Evolutionary conservation across 257 asterid species (phyloP).

Genomic region (Agastache rugosa): DNA sequence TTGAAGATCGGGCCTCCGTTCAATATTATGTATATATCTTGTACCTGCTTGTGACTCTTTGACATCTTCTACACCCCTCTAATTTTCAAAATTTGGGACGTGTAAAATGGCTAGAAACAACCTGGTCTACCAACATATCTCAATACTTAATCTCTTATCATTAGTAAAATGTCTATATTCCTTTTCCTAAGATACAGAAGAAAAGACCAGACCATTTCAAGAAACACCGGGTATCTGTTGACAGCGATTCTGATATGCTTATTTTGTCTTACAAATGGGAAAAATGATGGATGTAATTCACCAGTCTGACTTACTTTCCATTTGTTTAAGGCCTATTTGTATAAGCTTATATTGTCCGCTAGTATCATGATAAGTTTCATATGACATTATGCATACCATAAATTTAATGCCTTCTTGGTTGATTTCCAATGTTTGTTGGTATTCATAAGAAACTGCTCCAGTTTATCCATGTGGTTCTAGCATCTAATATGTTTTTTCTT

Average conservation of each 20-base stretch:
- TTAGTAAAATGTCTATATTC: neutral
- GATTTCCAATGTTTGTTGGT: constrained; percentile 3
- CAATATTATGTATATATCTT: neutral
- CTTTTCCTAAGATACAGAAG: neutral
- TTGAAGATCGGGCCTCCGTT: neutral
- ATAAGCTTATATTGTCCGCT: neutral
- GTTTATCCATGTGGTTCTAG: constrained; percentile 22
- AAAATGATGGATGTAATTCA: neutral
- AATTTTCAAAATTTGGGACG: neutral
- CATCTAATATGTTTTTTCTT: constrained; percentile 19
- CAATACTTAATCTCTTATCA: neutral
- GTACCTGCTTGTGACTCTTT: constrained; percentile 4
- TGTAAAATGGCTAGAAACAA: constrained; percentile 18
- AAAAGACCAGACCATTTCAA: constrained; percentile 6
- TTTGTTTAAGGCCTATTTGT: neutral
- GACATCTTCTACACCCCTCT: neutral
- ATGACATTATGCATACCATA: constrained; percentile 2
- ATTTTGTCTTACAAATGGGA: neutral
- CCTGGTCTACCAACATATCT: constrained; percentile 16
- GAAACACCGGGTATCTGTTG: constrained; percentile 4
- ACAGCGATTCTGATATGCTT: neutral
- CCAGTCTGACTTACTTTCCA: neutral
- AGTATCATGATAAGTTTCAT: neutral
- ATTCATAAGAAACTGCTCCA: constrained; percentile 15
- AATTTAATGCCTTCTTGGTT: neutral